Evolutionary conservation across 2,329 filamentous ascomycete genomes (phyloP).

Genomic region (Endoconidiophora polonica): DNA sequence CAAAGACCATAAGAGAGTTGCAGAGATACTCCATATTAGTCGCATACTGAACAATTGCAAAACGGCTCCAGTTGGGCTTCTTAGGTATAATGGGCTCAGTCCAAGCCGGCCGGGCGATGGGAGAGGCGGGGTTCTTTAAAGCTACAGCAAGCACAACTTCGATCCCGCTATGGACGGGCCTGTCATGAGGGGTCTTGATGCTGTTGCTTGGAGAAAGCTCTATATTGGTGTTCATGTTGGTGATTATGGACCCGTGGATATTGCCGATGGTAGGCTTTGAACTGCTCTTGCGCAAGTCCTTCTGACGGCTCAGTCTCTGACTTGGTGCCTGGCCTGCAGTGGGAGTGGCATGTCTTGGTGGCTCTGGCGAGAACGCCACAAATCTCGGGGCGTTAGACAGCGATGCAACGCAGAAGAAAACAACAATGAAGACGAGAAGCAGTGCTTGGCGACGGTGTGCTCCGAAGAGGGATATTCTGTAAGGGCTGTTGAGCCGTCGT

Average conservation of each 20-base stretch:
- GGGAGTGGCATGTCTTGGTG: background rate
- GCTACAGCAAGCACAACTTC: background rate
- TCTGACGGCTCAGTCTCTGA: too few relatives aligned
- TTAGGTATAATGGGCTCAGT: constrained; percentile 1
- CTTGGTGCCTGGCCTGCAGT: too few relatives aligned
- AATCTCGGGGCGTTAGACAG: background rate
- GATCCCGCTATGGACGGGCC: background rate
- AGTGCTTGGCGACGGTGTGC: background rate
- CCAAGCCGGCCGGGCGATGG: background rate
- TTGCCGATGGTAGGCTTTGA: too few relatives aligned
- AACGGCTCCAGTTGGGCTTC: constrained; percentile 26
- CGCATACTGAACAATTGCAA: constrained; percentile 33
- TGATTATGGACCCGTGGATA: too few relatives aligned
- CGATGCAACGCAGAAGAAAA: background rate
- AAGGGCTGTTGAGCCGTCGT: too few relatives aligned
- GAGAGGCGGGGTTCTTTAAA: background rate
- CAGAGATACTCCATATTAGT: constrained; percentile 31
- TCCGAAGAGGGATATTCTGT: background rate
- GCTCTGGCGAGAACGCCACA: constrained; percentile 1
- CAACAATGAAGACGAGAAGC: background rate
- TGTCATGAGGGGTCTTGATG: too few relatives aligned
- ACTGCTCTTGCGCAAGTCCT: too few relatives aligned
- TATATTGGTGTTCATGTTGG: too few relatives aligned
- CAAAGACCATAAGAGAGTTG: constrained; percentile 34
- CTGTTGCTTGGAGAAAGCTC: too few relatives aligned